These are phyloP conservation scores for Ganoderma multipileum DNA, from an alignment of 1,284 basidiomycete genomes.

Conservation along the genomic window DNA sequence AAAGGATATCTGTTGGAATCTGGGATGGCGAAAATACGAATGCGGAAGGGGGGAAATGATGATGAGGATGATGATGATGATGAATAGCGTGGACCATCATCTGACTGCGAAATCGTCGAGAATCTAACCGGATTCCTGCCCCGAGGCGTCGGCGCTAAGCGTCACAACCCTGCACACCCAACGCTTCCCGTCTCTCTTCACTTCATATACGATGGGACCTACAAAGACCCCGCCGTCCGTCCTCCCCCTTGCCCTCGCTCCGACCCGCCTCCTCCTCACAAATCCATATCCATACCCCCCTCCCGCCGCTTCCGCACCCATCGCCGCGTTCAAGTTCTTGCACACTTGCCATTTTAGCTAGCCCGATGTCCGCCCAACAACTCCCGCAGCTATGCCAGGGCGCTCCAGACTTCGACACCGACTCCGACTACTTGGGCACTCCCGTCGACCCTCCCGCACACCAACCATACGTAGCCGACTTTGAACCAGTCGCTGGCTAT, in stretches of 20 bases:
- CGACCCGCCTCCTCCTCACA: slow-evolving; percentile 5
- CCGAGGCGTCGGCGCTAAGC: slow-evolving; percentile 23
- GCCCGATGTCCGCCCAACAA: slow-evolving; percentile 26
- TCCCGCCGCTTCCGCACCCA: background rate
- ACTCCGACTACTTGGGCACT: slow-evolving; percentile 33
- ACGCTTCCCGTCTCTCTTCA: slow-evolving; percentile 27
- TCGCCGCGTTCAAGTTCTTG: slow-evolving; percentile 28
- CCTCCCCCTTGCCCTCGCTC: slow-evolving; percentile 23
- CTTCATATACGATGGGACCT: slow-evolving; percentile 32
- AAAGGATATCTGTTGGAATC: slow-evolving; percentile 23
- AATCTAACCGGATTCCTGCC: slow-evolving; percentile 26
- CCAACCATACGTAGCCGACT: slow-evolving; percentile 26
- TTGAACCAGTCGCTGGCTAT: slow-evolving; percentile 23
- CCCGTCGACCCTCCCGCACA: slow-evolving; percentile 30
- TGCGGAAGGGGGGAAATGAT: slow-evolving; percentile 5
- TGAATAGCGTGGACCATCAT: slow-evolving; percentile 24
- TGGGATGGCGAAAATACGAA: slow-evolving; percentile 8
- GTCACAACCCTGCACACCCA: slow-evolving; percentile 30
- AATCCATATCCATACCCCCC: background rate
- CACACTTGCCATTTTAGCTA: slow-evolving; percentile 31
- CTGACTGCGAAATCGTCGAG: slow-evolving; percentile 22
- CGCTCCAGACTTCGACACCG: slow-evolving; percentile 33
- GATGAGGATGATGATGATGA: slow-evolving; percentile 13
- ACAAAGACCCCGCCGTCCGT: slow-evolving; percentile 25
- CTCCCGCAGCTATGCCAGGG: slow-evolving; percentile 28